Conservation (phyloP, 352 stramenopile species). For the Pythium myriotylum region DNA sequence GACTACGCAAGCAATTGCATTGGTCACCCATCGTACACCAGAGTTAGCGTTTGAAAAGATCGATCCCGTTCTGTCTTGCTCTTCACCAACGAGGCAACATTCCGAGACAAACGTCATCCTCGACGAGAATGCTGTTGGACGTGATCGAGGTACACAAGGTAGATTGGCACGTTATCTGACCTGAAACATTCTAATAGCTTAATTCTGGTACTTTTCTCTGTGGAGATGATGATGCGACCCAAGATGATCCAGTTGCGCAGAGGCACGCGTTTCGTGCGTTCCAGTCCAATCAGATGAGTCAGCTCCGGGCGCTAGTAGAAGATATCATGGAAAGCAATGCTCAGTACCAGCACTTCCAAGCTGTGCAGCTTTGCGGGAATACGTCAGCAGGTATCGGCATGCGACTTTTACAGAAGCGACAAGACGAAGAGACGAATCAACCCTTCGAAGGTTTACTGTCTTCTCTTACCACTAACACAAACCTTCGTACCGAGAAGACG, state of each 20-base stretch:
- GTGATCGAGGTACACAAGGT: too few species aligned
- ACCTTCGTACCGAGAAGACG: neutral
- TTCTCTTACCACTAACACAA: neutral
- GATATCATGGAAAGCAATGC: constrained; percentile 26
- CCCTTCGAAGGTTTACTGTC: neutral
- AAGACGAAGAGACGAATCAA: neutral
- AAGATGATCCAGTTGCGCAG: neutral
- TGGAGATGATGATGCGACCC: neutral
- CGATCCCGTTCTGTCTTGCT: too few species aligned
- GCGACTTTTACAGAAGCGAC: constrained; percentile 7
- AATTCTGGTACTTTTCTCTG: too few species aligned
- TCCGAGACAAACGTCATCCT: too few species aligned
- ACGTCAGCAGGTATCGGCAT: neutral
- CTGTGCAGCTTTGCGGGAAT: constrained; percentile 5
- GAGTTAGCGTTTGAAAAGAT: too few species aligned
- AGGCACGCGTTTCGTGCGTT: constrained; percentile 12
- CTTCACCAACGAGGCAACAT: too few species aligned
- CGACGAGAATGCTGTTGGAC: too few species aligned
- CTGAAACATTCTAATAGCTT: too few species aligned
- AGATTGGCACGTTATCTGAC: too few species aligned
- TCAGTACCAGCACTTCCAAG: constrained; percentile 20
- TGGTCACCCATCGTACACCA: too few species aligned
- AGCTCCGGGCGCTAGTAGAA: constrained; percentile 15
- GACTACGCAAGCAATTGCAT: too few species aligned
- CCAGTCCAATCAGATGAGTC: constrained; percentile 13